Evolutionary conservation across 73 alveolate genomes (phyloP).

Genomic region (Symbiodinium pilosum): DNA sequence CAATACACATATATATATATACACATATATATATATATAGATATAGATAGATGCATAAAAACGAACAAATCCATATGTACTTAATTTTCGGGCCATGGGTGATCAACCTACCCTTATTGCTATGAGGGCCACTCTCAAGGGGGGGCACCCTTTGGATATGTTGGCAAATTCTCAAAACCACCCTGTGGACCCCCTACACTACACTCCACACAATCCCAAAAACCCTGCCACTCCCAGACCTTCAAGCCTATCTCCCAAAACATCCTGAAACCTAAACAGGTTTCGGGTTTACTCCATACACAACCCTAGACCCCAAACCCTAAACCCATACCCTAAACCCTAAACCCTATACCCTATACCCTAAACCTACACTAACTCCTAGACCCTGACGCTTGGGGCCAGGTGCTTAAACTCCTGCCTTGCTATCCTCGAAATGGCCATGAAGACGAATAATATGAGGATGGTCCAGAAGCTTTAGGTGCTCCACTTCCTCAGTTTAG

Average conservation of each 20-base stretch:
- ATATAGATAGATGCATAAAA: too few species aligned
- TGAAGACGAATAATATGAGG: slow-evolving; percentile 63
- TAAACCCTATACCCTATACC: too few species aligned
- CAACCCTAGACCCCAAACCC: not conserved
- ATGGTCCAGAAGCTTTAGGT: slow-evolving; percentile 13
- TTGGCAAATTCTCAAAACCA: too few species aligned
- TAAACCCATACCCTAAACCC: not conserved
- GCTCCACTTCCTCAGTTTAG: slow-evolving; percentile 30
- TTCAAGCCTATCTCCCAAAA: not conserved
- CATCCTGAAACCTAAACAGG: not conserved
- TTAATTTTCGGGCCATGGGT: too few species aligned
- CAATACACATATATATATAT: too few species aligned
- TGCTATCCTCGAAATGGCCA: slow-evolving; percentile 22
- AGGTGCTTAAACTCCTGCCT: not conserved
- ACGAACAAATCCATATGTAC: too few species aligned
- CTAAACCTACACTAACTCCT: not conserved
- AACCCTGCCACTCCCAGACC: not conserved
- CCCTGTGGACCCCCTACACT: too few species aligned
- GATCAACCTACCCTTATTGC: too few species aligned
- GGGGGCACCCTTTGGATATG: too few species aligned
- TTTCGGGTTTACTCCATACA: not conserved
- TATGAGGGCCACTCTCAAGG: too few species aligned
- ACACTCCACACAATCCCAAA: too few species aligned
- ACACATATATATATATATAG: too few species aligned
- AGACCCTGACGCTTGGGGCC: not conserved